Evolutionary conservation across 106 monocot species (phyloP).

Genomic region (Dendrobium huoshanense): DNA sequence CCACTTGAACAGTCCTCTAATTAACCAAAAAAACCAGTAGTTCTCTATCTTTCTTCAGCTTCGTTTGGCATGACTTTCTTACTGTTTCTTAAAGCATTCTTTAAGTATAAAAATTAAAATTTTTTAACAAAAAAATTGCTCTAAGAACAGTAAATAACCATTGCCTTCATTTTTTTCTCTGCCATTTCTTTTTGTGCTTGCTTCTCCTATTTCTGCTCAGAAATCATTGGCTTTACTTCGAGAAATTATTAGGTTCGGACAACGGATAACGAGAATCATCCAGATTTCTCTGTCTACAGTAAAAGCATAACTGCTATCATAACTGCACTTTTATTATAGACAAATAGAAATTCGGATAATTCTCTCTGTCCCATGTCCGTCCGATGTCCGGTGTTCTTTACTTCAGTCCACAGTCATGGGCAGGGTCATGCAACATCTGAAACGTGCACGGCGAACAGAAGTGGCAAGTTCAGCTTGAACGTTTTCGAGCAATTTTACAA

Average conservation of each 20-base stretch:
- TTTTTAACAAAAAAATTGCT: no score
- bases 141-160: no score
- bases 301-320: no score
- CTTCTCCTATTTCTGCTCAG: background rate
- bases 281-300: no score
- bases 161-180: background rate
- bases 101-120: no score
- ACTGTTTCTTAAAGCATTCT: no score
- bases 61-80: no score
- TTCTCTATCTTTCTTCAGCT: background rate
- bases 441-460: conserved; percentile 20
- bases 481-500: conserved; percentile 20
- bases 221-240: background rate
- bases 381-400: background rate
- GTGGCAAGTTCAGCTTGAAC: conserved; percentile 6
- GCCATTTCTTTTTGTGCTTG: background rate
- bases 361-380: no score
- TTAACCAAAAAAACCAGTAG: background rate
- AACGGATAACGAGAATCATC: no score
- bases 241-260: no score
- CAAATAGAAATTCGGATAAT: no score
- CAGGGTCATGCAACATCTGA: conserved; percentile 27
- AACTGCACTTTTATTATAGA: no score
- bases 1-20: background rate
- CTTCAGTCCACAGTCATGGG: conserved; percentile 22